These are phyloP conservation scores for Davidsoniella eucalypti DNA, from an alignment of 2,329 filamentous ascomycete species.

Conservation along the genomic window DNA sequence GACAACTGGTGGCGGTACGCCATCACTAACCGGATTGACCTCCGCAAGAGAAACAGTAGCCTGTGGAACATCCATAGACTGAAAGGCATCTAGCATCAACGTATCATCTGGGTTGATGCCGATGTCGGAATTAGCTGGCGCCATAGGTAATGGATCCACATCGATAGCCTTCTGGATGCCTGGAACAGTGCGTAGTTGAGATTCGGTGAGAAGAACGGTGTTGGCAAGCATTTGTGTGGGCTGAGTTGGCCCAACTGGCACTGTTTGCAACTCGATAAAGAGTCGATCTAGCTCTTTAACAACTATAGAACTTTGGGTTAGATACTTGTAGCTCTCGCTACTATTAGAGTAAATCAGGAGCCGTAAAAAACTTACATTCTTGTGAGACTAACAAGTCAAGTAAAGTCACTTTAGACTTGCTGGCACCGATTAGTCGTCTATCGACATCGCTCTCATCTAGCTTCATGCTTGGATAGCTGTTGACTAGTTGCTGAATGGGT, in stretches of 20 bases:
- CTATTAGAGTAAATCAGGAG: too few relatives aligned
- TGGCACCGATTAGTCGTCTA: conserved; percentile 58
- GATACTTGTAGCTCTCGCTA: too few relatives aligned
- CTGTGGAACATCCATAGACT: not conserved
- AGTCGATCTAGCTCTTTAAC: conserved; percentile 54
- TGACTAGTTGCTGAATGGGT: conserved; percentile 62
- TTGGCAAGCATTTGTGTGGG: conserved; percentile 67
- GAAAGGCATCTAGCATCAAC: conserved; percentile 8
- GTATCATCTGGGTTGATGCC: conserved; percentile 1
- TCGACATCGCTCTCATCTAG: conserved; percentile 49
- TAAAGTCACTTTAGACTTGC: conserved; percentile 31
- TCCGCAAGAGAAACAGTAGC: conserved; percentile 8
- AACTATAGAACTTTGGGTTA: conserved; percentile 31
- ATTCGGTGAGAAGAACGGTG: conserved; percentile 48
- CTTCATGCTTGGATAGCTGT: conserved; percentile 56
- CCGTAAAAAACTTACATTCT: conserved; percentile 45
- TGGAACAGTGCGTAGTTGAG: conserved; percentile 10
- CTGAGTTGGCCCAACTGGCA: conserved; percentile 43
- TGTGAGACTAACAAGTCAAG: conserved; percentile 49
- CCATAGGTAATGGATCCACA: not conserved
- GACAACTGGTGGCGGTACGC: not conserved
- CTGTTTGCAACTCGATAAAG: conserved; percentile 53
- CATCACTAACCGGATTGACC: conserved; percentile 6
- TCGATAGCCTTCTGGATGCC: too few relatives aligned
- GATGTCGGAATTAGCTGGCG: not conserved